phyloP scores from a whole-genome alignment of 2,329 filamentous ascomycete species.

The Hymenoscyphus repandus region DNA sequence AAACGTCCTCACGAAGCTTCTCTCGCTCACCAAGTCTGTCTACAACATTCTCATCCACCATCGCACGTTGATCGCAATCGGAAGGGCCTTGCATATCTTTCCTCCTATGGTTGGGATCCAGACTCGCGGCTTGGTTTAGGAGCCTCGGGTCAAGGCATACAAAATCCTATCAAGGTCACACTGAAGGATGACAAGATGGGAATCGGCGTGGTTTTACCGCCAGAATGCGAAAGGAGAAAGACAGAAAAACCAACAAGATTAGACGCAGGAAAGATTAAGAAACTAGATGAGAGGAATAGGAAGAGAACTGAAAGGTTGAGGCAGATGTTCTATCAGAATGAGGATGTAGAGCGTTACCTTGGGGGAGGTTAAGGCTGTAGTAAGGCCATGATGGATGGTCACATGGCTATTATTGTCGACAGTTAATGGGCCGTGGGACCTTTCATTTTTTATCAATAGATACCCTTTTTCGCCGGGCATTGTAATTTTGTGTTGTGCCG shows the following conservation, averaged over 20 bases:
- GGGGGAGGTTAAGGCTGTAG: slow-evolving; percentile 11
- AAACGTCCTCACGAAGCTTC: slow-evolving; percentile 49
- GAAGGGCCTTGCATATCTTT: slow-evolving; percentile 63
- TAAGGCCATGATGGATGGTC: background rate
- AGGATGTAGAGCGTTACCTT: slow-evolving; percentile 68
- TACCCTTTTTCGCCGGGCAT: no score
- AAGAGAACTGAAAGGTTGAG: slow-evolving; percentile 59
- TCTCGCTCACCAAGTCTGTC: slow-evolving; percentile 65
- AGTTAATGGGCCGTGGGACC: no score
- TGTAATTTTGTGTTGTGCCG: no score
- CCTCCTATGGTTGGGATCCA: slow-evolving; percentile 68
- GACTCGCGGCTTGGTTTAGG: slow-evolving; percentile 70
- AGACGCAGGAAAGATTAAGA: slow-evolving; percentile 66
- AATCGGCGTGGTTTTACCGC: slow-evolving; percentile 51
- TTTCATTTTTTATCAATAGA: no score
- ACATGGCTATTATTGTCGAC: background rate
- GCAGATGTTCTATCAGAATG: slow-evolving; percentile 66
- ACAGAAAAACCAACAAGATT: slow-evolving; percentile 45
- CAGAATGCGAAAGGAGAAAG: slow-evolving; percentile 32
- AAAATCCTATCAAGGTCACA: slow-evolving; percentile 65
- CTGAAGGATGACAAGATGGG: slow-evolving; percentile 72
- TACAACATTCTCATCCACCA: slow-evolving; percentile 65
- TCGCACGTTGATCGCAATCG: slow-evolving; percentile 65
- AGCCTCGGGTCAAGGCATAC: slow-evolving; percentile 60
- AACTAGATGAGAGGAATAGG: slow-evolving; percentile 55